A percentile compares a stretch with the other conserved stretches of the same genome.
These are phyloP conservation scores for Volvox reticuliferus DNA, from an alignment of 139 green algal genomes.

Conservation along the genomic window DNA sequence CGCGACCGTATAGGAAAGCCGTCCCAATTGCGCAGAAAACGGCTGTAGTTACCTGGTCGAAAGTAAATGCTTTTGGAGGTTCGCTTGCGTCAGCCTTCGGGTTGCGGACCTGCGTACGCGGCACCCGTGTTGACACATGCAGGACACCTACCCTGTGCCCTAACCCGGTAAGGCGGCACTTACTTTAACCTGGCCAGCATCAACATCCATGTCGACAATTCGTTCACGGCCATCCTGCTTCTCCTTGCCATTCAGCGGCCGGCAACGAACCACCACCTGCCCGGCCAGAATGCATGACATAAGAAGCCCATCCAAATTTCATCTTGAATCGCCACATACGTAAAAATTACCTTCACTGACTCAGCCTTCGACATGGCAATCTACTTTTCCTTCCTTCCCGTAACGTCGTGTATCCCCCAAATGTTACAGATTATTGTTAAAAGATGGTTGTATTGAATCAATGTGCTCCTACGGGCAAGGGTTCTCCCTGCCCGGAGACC, in stretches of 20 bases:
- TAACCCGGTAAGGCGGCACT: background rate
- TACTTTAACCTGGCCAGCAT: conserved; percentile 72
- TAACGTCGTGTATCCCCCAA: background rate
- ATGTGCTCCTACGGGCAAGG: background rate
- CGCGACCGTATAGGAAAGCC: background rate
- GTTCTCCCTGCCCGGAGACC: background rate
- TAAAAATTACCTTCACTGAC: conserved; percentile 33
- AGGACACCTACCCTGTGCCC: background rate
- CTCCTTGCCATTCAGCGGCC: conserved; percentile 85
- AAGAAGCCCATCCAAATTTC: background rate
- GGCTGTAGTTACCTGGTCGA: conserved; percentile 67
- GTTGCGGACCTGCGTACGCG: conserved; percentile 65
- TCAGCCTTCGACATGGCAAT: conserved; percentile 8
- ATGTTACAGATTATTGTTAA: background rate
- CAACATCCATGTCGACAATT: conserved; percentile 84
- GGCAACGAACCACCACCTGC: conserved; percentile 85
- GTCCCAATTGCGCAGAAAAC: background rate
- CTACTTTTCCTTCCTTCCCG: background rate
- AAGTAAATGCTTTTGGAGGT: conserved; percentile 78
- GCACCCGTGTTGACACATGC: background rate
- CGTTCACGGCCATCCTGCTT: conserved; percentile 67
- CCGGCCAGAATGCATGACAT: background rate
- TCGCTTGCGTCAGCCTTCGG: conserved; percentile 68
- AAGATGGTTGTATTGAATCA: background rate
- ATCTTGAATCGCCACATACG: background rate